Evolutionary conservation across 2,329 filamentous ascomycete species (phyloP), one percentile per base, ranked within the genome.

Genomic region (Macrophomina pseudophaseolina): DNA sequence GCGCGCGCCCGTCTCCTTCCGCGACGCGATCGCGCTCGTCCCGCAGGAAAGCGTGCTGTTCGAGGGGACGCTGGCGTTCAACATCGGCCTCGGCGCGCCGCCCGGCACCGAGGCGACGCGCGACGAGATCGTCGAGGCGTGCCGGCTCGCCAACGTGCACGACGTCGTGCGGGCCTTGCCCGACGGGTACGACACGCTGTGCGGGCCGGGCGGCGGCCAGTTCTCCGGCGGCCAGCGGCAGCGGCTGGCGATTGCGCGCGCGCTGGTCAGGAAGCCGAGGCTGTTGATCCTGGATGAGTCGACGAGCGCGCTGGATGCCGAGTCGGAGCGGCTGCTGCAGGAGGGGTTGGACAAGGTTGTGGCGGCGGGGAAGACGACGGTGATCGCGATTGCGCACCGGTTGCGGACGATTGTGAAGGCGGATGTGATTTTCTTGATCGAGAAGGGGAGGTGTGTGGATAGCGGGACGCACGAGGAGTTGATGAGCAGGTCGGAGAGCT

Each of bases 91-190:
- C 0, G 82, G 82, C 32, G 83, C 86, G 1, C 80, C 82, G 0
- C 87, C 88, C 1, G 84, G 82, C 8, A 79, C 84, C 44, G 82
- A 85, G 33, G 85, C 85, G 1, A 85, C 83, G 0, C 80, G 87
- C 46, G 84, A 81, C 5, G 89, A 91, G 52, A 88, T 92, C 56
- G 83, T 88, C 68, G 85, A 87, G 65, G 90, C 90, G 0, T 91
- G 89, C 73, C 84, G 84, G 65, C 78, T 90, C 16, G 89, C 89
- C 40, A 90, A 90, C 72, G 90, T 92, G 68, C 89, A 92, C 76
- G 87, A 91, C 33, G 87, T 86, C 23, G 89, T 92, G 70, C 79
- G 81, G 65, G 78, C 82, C 0, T 78, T 92, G 16, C 88, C 89
- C 0, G 79, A 89, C 12, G 88, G 88, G 0, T 92, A 92, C 72